These are phyloP conservation scores for Pezizomycotina sp. DNA, from an alignment of 2,329 filamentous ascomycete species.

Conservation along the genomic window DNA sequence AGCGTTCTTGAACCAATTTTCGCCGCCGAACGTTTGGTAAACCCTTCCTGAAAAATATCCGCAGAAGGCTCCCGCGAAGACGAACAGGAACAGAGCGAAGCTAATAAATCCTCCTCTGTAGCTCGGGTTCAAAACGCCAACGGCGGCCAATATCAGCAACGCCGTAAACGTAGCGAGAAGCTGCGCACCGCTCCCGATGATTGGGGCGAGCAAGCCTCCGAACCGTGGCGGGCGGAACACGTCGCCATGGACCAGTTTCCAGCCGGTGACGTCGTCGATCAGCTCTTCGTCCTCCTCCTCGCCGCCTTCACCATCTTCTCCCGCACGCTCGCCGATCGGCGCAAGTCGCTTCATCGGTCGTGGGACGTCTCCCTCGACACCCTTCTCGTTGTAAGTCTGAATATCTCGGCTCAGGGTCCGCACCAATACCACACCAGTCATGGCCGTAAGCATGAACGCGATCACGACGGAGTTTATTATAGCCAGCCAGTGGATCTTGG, in stretches of 20 bases:
- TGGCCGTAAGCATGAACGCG: constrained; percentile 57
- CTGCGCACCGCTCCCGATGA: constrained; percentile 75
- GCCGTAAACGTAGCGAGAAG: constrained; percentile 66
- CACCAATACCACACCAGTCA: constrained; percentile 65
- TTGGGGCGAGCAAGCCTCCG: constrained; percentile 57
- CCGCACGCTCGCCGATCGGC: constrained; percentile 45
- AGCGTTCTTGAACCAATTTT: constrained; percentile 58
- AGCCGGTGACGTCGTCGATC: constrained; percentile 66
- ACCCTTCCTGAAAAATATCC: constrained; percentile 74
- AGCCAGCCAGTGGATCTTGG: constrained; percentile 71
- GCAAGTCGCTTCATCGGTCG: constrained; percentile 38
- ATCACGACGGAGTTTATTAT: constrained; percentile 79
- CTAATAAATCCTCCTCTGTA: constrained; percentile 83
- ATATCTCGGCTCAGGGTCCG: constrained; percentile 65
- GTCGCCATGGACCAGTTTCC: constrained; percentile 79
- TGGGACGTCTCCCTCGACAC: constrained; percentile 49
- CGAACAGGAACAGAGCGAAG: constrained; percentile 65
- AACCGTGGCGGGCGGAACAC: constrained; percentile 60
- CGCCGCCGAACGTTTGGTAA: constrained; percentile 67
- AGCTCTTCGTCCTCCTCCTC: constrained; percentile 50
- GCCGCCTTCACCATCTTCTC: constrained; percentile 32
- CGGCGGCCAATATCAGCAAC: constrained; percentile 52
- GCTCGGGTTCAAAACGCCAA: constrained; percentile 68
- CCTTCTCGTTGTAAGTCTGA: constrained; percentile 50
- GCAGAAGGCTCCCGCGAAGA: constrained; percentile 68